A percentile compares a stretch with the other conserved stretches of the same genome.
phyloP scores from a whole-genome alignment of 2,329 filamentous ascomycete species.

The Calonectria pseudoturangicola region DNA sequence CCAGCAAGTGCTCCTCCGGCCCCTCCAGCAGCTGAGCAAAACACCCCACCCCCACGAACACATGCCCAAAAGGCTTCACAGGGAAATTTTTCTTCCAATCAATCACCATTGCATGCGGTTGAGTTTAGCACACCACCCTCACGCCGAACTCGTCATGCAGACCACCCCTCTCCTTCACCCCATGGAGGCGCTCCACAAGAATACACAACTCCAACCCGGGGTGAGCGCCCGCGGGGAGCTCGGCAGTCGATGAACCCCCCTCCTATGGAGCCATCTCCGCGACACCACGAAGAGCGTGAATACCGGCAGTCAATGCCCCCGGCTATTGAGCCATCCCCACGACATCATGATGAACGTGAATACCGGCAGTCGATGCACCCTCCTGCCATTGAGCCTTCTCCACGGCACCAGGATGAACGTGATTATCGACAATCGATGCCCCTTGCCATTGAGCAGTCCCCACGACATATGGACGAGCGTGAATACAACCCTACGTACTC shows the following conservation, averaged over 20 bases:
- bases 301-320: constrained; percentile 57
- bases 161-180: constrained; percentile 61
- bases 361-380: constrained; percentile 59
- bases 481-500: constrained; percentile 57
- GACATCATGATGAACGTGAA: constrained; percentile 59
- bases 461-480: constrained; percentile 1
- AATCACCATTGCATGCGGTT: constrained; percentile 71
- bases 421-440: constrained; percentile 17
- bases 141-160: constrained; percentile 58
- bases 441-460: constrained; percentile 1
- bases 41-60: constrained; percentile 66
- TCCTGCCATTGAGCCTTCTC: constrained; percentile 58
- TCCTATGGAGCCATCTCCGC: constrained; percentile 58
- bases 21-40: constrained; percentile 64
- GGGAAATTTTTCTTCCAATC: constrained; percentile 66
- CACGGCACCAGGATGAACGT: constrained; percentile 60
- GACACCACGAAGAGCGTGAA: constrained; percentile 62
- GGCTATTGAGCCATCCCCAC: constrained; percentile 58
- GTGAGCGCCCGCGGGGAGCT: constrained; percentile 55
- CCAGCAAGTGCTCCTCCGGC: constrained; percentile 51
- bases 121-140: constrained; percentile 70
- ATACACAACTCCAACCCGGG: constrained; percentile 48
- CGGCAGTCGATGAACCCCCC: constrained; percentile 60
- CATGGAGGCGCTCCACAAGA: constrained; percentile 50
- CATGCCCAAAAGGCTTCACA: constrained; percentile 65